These are phyloP conservation scores for Panaeolus cyanescens DNA, from an alignment of 768 basidiomycete genomes.

Conservation along the genomic window DNA sequence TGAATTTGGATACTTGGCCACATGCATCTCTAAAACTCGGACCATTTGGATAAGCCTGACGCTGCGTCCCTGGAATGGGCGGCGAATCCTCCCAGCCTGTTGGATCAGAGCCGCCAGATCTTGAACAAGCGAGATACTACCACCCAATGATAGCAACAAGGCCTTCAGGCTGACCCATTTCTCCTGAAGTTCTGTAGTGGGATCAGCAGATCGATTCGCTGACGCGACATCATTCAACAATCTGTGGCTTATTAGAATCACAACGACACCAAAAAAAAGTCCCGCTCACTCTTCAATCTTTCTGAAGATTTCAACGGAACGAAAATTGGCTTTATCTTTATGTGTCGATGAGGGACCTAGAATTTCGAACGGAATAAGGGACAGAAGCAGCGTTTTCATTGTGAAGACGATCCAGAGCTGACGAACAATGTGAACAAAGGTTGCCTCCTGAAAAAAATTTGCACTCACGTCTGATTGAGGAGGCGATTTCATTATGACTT, in stretches of 20 bases:
- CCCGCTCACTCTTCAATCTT: slow-evolving; percentile 10
- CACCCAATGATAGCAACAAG: slow-evolving; percentile 11
- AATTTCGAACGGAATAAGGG: neutral
- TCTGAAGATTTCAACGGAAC: slow-evolving; percentile 11
- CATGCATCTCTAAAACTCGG: slow-evolving; percentile 10
- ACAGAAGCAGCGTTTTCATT: neutral
- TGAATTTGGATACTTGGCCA: neutral
- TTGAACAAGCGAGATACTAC: slow-evolving; percentile 6
- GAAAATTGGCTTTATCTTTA: neutral
- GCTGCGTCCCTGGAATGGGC: slow-evolving; percentile 21
- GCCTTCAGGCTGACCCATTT: slow-evolving; percentile 8
- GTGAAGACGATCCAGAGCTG: neutral
- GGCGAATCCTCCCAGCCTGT: slow-evolving; percentile 15
- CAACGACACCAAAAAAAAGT: neutral
- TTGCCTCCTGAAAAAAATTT: neutral
- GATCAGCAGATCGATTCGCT: neutral
- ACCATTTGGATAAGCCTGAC: slow-evolving; percentile 20
- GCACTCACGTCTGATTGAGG: neutral
- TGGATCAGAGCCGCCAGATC: slow-evolving; percentile 19
- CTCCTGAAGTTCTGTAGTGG: slow-evolving; percentile 3
- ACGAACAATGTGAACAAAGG: neutral
- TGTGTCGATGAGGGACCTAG: neutral
- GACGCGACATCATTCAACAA: neutral
- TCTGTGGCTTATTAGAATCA: neutral
- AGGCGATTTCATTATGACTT: neutral